These are phyloP conservation scores for Suillus occidentalis DNA, from an alignment of 768 basidiomycete species.

Conservation along the genomic window DNA sequence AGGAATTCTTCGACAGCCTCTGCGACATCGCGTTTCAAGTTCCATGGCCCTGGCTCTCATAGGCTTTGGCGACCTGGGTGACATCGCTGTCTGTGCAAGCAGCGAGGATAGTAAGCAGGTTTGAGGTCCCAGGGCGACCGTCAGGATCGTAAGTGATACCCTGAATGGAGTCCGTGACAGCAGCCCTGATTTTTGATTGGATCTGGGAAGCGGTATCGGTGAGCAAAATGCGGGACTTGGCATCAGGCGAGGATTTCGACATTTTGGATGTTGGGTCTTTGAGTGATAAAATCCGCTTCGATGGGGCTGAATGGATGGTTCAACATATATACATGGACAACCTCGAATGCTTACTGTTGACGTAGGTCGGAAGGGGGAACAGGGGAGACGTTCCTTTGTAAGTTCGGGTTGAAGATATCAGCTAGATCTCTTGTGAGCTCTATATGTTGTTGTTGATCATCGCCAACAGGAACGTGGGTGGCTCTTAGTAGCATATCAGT, in stretches of 20 bases:
- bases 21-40: conserved; percentile 72
- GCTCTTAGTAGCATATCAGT: conserved; percentile 46
- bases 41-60: conserved; percentile 58
- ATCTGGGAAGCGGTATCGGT: conserved; percentile 71
- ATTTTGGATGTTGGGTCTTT: conserved; percentile 86
- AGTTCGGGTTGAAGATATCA: conserved; percentile 73
- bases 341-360: conserved; percentile 59
- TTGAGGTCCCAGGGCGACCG: conserved; percentile 79
- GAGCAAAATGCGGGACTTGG: conserved; percentile 80
- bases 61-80: conserved; percentile 46
- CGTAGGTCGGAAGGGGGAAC: conserved; percentile 71
- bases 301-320: conserved; percentile 54
- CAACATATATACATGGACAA: background rate
- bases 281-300: conserved; percentile 82
- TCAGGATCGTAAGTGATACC: conserved; percentile 82
- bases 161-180: conserved; percentile 80
- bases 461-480: conserved; percentile 94
- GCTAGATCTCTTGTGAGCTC: conserved; percentile 87
- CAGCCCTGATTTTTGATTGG: conserved; percentile 66
- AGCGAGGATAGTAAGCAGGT: conserved; percentile 76
- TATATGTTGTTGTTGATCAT: conserved; percentile 94
- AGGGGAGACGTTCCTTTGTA: conserved; percentile 48
- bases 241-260: conserved; percentile 88
- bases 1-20: conserved; percentile 71
- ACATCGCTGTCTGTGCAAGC: conserved; percentile 61